These are phyloP conservation scores for Cladosporium sp. DNA, from an alignment of 2,329 filamentous ascomycete species.

Conservation along the genomic window DNA sequence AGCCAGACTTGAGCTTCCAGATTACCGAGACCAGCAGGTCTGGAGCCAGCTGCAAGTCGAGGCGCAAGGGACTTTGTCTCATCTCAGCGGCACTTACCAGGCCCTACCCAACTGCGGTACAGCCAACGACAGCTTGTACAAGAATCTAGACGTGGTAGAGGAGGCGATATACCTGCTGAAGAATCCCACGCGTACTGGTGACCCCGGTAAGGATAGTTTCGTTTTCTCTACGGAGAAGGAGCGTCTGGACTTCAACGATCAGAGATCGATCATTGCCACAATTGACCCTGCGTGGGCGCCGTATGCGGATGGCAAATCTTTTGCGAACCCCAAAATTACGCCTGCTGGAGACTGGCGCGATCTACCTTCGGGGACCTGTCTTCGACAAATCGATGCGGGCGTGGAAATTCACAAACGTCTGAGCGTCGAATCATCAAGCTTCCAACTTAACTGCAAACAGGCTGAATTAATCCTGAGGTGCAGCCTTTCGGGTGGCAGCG, in stretches of 20 bases:
- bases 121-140: constrained; percentile 51
- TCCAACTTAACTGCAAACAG: background rate
- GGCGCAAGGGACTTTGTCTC: constrained; percentile 24
- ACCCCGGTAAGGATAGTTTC: constrained; percentile 47
- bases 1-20: constrained; percentile 32
- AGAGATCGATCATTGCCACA: constrained; percentile 42
- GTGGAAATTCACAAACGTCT: background rate
- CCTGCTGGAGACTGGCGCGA: constrained; percentile 1
- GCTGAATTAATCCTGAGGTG: constrained; percentile 6
- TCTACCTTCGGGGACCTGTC: background rate
- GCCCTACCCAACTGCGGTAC: constrained; percentile 54
- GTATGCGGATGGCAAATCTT: constrained; percentile 16
- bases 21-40: constrained; percentile 39
- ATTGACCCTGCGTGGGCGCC: constrained; percentile 45
- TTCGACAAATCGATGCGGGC: background rate
- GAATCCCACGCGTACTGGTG: constrained; percentile 49
- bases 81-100: constrained; percentile 49
- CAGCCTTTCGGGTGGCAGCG: background rate
- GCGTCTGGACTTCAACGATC: constrained; percentile 43
- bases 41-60: constrained; percentile 42
- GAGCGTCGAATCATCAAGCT: background rate
- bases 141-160: constrained; percentile 25
- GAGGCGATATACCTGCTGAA: constrained; percentile 52
- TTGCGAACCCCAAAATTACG: background rate
- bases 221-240: constrained; percentile 51